phyloP scores from a whole-genome alignment of 257 asterid genomes.

The Solanum medicagineum region DNA sequence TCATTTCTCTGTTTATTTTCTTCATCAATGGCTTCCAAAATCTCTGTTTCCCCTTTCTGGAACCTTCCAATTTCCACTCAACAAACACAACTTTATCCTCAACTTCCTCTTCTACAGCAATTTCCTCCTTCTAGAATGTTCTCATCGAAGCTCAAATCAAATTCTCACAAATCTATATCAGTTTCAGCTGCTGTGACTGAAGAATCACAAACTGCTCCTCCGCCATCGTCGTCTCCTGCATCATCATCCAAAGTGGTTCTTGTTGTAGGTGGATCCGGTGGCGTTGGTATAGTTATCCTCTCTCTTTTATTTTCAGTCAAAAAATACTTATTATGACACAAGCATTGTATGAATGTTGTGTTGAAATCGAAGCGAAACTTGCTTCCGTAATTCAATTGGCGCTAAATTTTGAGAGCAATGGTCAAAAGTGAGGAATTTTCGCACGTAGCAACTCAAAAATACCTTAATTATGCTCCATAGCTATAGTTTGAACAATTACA shows the following conservation, averaged over 20 bases:
- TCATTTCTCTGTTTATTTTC: background rate
- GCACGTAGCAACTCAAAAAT: too few relatives aligned
- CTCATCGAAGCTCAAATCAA: background rate
- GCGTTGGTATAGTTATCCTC: constrained; percentile 47
- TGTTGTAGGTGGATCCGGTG: constrained; percentile 95
- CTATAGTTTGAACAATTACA: too few relatives aligned
- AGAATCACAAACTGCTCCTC: constrained; percentile 5
- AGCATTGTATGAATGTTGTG: background rate
- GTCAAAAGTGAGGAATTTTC: background rate
- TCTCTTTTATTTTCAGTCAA: background rate
- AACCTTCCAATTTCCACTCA: constrained; percentile 26
- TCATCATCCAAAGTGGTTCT: constrained; percentile 61
- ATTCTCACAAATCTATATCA: constrained; percentile 9
- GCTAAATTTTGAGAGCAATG: background rate
- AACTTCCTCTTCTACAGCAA: constrained; percentile 4
- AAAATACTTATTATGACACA: background rate
- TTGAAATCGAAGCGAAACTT: background rate
- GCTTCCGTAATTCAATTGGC: background rate
- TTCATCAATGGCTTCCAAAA: constrained; percentile 44
- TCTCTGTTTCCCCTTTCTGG: constrained; percentile 22
- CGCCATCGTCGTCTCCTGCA: background rate
- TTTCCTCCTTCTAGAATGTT: constrained; percentile 10
- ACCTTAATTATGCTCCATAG: too few relatives aligned
- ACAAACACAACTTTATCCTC: constrained; percentile 9
- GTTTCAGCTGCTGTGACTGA: background rate